These are phyloP conservation scores for Marsdenia floribunda DNA, from an alignment of 257 asterid species.

Conservation along the genomic window DNA sequence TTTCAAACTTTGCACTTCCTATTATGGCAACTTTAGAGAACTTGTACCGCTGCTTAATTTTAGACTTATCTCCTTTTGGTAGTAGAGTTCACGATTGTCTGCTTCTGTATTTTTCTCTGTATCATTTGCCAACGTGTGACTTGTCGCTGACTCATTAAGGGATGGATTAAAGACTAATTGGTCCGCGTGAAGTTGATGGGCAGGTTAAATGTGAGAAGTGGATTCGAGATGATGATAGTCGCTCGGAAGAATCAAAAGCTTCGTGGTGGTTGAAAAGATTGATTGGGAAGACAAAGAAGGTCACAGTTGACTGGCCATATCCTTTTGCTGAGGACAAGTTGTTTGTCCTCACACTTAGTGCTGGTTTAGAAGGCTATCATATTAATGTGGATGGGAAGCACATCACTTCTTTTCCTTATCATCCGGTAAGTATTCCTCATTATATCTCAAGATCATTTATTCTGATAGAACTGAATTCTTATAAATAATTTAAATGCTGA, in stretches of 20 bases:
- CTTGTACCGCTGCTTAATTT: neutral
- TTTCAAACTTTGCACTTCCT: neutral
- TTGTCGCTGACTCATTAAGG: conserved; percentile 1
- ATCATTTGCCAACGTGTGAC: neutral
- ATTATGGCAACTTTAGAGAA: neutral
- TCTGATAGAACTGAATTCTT: conserved; percentile 10
- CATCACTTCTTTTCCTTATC: conserved; percentile 78
- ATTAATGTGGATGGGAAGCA: conserved; percentile 86
- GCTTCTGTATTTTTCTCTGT: neutral
- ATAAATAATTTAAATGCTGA: conserved; percentile 17
- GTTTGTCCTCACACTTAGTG: conserved; percentile 80
- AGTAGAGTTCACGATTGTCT: neutral
- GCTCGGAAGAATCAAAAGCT: conserved; percentile 70
- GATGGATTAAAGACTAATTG: conserved; percentile 22
- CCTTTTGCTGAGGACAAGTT: conserved; percentile 83
- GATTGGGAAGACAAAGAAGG: conserved; percentile 82
- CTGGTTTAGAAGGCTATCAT: conserved; percentile 94
- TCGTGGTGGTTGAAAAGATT: conserved; percentile 92
- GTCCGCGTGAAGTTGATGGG: conserved; percentile 71
- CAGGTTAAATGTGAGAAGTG: conserved; percentile 93
- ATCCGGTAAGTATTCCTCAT: conserved; percentile 54
- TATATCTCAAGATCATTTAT: conserved; percentile 1
- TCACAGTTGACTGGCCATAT: conserved; percentile 84
- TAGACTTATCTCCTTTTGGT: neutral
- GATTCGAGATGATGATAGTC: conserved; percentile 77